These are phyloP conservation scores for Gracilariopsis chorda DNA, from an alignment of 23 red algal species.

Conservation along the genomic window DNA sequence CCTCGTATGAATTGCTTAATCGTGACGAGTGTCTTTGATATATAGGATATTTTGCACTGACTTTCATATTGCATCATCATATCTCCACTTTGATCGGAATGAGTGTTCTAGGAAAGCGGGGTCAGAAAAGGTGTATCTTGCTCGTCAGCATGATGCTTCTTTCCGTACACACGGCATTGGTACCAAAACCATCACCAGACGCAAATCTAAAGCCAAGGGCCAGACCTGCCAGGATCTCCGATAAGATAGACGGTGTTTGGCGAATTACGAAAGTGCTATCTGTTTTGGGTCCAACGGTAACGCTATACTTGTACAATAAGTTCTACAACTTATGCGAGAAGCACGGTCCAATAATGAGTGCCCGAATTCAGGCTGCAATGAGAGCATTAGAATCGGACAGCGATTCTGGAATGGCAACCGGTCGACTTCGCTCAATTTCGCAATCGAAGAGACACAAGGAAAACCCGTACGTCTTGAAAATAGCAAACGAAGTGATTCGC, in stretches of 20 bases:
- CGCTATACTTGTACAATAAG: conserved; percentile 29
- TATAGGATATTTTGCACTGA: no score
- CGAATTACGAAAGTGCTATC: conserved; percentile 23
- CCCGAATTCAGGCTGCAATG: background rate
- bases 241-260: conserved; percentile 19
- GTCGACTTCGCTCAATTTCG: background rate
- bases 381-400: background rate
- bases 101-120: background rate
- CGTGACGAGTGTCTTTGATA: no score
- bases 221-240: background rate
- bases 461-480: background rate
- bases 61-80: no score
- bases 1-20: no score
- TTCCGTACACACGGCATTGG: background rate
- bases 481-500: conserved; percentile 49
- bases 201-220: background rate
- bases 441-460: background rate
- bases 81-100: background rate
- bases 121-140: background rate
- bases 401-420: background rate
- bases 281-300: conserved; percentile 36
- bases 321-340: conserved; percentile 3
- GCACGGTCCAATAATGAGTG: conserved; percentile 10
- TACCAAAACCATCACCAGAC: background rate
- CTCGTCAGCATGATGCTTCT: background rate